Evolutionary conservation across 1,284 basidiomycete genomes (phyloP).

Genomic region (Ustilago trichophora): DNA sequence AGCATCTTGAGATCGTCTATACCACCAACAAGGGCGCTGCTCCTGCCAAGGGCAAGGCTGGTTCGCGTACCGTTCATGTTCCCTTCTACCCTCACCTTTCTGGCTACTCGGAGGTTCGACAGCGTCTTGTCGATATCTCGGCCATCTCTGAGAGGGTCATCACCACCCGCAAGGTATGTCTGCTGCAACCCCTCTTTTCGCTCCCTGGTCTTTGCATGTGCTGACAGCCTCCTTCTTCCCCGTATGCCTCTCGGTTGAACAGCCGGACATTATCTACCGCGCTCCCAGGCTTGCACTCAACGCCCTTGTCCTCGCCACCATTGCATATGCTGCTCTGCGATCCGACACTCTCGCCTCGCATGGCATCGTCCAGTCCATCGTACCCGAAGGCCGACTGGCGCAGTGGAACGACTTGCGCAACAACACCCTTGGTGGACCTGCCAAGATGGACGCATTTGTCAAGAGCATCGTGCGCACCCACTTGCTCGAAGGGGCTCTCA

Average conservation of each 20-base stretch:
- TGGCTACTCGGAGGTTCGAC: slow-evolving; percentile 36
- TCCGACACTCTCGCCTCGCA: slow-evolving; percentile 32
- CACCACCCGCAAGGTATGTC: slow-evolving; percentile 35
- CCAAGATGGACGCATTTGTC: slow-evolving; percentile 32
- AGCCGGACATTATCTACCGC: slow-evolving; percentile 36
- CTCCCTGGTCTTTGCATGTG: background rate
- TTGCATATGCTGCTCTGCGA: slow-evolving; percentile 31
- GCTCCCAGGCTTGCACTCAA: slow-evolving; percentile 29
- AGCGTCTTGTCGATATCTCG: slow-evolving; percentile 37
- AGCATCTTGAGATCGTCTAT: slow-evolving; percentile 42
- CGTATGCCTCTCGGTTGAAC: background rate
- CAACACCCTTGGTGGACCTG: slow-evolving; percentile 29
- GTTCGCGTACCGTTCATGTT: slow-evolving; percentile 21
- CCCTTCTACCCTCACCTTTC: slow-evolving; percentile 41
- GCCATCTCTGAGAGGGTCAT: slow-evolving; percentile 28
- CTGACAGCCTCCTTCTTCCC: background rate
- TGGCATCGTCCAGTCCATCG: slow-evolving; percentile 16
- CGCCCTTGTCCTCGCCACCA: background rate
- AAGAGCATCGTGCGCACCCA: slow-evolving; percentile 30
- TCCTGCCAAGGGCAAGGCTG: slow-evolving; percentile 17
- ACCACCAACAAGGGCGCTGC: slow-evolving; percentile 12
- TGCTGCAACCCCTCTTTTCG: background rate
- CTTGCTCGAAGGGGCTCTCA: slow-evolving; percentile 21
- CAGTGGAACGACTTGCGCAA: slow-evolving; percentile 40
- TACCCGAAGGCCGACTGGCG: slow-evolving; percentile 15